phyloP scores from a whole-genome alignment of 192 early-diverging fungal genomes.

The Tieghemiomyces parasiticus region DNA sequence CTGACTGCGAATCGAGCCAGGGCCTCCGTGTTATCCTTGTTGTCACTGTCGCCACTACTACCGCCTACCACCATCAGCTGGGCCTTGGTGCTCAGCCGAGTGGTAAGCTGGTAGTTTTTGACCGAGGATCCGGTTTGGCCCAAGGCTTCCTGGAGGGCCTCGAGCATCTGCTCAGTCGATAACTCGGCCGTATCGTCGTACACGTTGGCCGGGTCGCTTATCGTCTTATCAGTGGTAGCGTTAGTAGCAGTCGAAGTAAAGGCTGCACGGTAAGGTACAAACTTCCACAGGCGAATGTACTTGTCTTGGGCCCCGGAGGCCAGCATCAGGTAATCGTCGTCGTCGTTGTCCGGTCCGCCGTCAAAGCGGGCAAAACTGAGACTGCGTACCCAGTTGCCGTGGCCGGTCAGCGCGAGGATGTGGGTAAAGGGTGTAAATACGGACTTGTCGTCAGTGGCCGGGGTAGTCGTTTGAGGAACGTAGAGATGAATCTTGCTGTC shows the following conservation, averaged over 20 bases:
- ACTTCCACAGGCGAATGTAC: conserved; percentile 84
- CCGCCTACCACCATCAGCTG: conserved; percentile 46
- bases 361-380: conserved; percentile 56
- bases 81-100: conserved; percentile 70
- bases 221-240: neutral
- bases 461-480: conserved; percentile 9
- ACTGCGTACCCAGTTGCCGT: conserved; percentile 86
- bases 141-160: conserved; percentile 1
- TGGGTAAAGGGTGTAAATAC: conserved; percentile 38
- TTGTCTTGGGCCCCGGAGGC: conserved; percentile 85
- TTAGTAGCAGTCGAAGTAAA: neutral
- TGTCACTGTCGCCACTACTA: conserved; percentile 13
- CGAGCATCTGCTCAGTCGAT: conserved; percentile 1
- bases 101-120: neutral
- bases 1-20: conserved; percentile 36
- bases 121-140: neutral
- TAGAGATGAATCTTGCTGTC: conserved; percentile 65
- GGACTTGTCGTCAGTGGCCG: conserved; percentile 8
- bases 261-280: conserved; percentile 13
- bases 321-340: conserved; percentile 66
- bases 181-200: neutral
- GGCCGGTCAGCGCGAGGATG: conserved; percentile 57
- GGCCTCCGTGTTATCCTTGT: too few relatives aligned
- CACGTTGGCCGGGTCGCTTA: neutral
- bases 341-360: conserved; percentile 14